These are phyloP conservation scores for Boletus sensibilis DNA, from an alignment of 768 basidiomycete genomes.

Conservation along the genomic window DNA sequence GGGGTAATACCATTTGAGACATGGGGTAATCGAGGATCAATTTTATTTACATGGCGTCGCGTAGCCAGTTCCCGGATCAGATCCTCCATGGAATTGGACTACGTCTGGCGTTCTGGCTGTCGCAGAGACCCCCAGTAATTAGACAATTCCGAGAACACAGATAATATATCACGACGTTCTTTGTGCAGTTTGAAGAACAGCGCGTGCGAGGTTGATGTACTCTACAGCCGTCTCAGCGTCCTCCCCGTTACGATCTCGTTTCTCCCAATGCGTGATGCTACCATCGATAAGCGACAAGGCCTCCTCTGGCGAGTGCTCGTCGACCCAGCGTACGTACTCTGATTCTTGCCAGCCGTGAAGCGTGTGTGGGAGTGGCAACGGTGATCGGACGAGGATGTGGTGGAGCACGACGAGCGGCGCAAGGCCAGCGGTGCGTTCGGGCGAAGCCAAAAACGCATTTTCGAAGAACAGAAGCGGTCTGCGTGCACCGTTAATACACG, in stretches of 20 bases:
- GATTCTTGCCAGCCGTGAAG: conserved; percentile 93
- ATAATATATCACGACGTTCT: conserved; percentile 7
- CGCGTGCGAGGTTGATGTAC: conserved; percentile 66
- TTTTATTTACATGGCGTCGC: background rate
- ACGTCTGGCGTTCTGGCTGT: background rate
- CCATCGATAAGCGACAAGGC: conserved; percentile 78
- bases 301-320: conserved; percentile 84
- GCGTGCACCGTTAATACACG: background rate
- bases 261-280: conserved; percentile 78
- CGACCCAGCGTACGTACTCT: conserved; percentile 96
- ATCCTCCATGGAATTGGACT: background rate
- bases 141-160: background rate
- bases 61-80: background rate
- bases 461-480: conserved; percentile 92
- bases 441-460: conserved; percentile 62
- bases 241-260: conserved; percentile 56
- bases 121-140: background rate
- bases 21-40: background rate
- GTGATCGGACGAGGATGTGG: conserved; percentile 87
- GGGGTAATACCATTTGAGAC: background rate
- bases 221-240: conserved; percentile 49
- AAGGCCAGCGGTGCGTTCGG: conserved; percentile 70
- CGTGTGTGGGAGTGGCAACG: conserved; percentile 81
- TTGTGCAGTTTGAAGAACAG: conserved; percentile 53
- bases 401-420: conserved; percentile 87